Base-by-base conservation (phyloP, 2,329 filamentous ascomycete genomes). In the Diaporthe citrichinensis region DNA sequence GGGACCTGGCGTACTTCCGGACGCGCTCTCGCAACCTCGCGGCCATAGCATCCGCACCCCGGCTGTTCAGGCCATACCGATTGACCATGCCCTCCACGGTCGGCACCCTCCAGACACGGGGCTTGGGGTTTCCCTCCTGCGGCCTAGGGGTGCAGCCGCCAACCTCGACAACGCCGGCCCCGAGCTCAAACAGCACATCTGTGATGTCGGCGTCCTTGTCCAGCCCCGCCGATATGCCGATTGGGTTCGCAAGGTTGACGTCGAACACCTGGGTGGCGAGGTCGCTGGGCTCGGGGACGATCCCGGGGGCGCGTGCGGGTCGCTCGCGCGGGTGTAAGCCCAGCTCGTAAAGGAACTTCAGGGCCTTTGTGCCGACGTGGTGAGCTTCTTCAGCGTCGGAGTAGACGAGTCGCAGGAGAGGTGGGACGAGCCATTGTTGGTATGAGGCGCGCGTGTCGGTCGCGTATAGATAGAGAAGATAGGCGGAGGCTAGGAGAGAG, bases 351-450 rank as follows among this genome's bases (percentile, higher is more conserved):
- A 98, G 88, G 1, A 87, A 85, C 84, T 94, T 94, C 81, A 99
- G 86, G 9, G 91, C 88, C 51, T 88, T 86, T 3, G 94, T 95
- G 69, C 94, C 94, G 31, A 89, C 88, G 81, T 97, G 93, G 83
- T 99, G 97, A n/a, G 96, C 97, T 53, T 98, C 95, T 84, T 99
- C 97, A 75, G 94, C 94, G 80, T 97, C 94, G 6, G 93, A 89
- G 83, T 91, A 93, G 75, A 94, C 75, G 71, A 88, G 84, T 68
- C 94, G 92, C 6, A 97, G 82, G 25, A 92, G 81, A 0, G 90
- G 94, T 2, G 94, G 92, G 20, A 93, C 87, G 41, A 93, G 84
- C 84, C 91, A 94, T 80, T 89, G 90, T 83, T 96, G 93, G 75
- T 92, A 81, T 75, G 91, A 93, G 57, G 93, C 92, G 77, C 94